Percentiles rank a stretch among this genome's conserved stretches.
Evolutionary conservation across 352 stramenopile genomes (phyloP).

Genomic region (Phytophthora foliorum): DNA sequence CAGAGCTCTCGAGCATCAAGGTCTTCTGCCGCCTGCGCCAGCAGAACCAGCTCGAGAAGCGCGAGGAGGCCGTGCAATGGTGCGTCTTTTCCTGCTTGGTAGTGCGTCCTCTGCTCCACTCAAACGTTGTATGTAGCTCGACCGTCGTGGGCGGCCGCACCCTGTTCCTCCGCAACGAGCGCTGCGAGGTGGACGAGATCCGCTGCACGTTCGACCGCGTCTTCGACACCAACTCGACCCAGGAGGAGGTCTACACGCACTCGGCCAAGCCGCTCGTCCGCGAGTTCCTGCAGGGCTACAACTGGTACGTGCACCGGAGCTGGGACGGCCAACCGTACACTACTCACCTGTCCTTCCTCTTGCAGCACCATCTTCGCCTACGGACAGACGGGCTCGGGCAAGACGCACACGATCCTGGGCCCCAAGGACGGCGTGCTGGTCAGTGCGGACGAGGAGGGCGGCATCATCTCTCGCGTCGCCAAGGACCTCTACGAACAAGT

Average conservation of each 20-base stretch:
- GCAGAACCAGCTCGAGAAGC: constrained; percentile 79
- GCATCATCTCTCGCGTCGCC: constrained; percentile 70
- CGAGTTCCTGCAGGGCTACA: constrained; percentile 79
- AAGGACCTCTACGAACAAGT: constrained; percentile 61
- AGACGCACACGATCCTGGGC: constrained; percentile 90
- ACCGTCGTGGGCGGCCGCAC: constrained; percentile 69
- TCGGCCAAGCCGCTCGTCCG: constrained; percentile 71
- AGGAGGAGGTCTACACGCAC: constrained; percentile 78
- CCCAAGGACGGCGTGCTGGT: constrained; percentile 70
- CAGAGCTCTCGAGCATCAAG: constrained; percentile 57
- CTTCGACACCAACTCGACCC: constrained; percentile 65
- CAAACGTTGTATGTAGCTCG: constrained; percentile 47
- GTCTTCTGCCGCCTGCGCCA: constrained; percentile 84
- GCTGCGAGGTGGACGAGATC: constrained; percentile 79
- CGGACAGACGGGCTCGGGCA: constrained; percentile 92
- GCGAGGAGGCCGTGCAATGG: constrained; percentile 70
- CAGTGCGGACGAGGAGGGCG: constrained; percentile 66
- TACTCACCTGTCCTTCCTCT: constrained; percentile 2
- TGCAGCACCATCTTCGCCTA: constrained; percentile 90
- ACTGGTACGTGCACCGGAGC: too few species aligned
- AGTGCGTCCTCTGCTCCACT: background rate
- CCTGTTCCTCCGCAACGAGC: constrained; percentile 71
- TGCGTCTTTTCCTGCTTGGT: constrained; percentile 21
- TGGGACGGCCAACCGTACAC: too few species aligned
- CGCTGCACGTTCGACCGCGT: constrained; percentile 81